phyloP scores from a whole-genome alignment of 441 rosid species.

The Daphne laureola region DNA sequence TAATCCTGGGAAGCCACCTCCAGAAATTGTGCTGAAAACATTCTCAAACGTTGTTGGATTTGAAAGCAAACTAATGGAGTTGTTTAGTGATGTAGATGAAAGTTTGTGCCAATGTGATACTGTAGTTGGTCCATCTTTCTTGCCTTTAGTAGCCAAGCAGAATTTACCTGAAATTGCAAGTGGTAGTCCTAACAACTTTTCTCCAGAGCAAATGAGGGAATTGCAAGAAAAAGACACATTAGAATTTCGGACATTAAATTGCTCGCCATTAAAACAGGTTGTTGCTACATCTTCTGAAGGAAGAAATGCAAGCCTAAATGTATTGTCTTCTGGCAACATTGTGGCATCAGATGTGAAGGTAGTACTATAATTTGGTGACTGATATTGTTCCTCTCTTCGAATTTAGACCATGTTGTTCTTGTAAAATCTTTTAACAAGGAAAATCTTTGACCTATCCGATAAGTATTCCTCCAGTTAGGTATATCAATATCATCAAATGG shows the following conservation, averaged over 20 bases:
- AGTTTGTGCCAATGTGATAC: slow-evolving; percentile 22
- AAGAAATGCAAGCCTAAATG: slow-evolving; percentile 19
- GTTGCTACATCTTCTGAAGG: slow-evolving; percentile 17
- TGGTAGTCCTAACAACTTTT: slow-evolving; percentile 25
- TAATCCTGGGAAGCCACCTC: slow-evolving; percentile 74
- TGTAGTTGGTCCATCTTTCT: slow-evolving; percentile 22
- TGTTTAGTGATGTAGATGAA: slow-evolving; percentile 31
- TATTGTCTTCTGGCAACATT: slow-evolving; percentile 13
- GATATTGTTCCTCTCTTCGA: background rate
- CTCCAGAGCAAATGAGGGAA: slow-evolving; percentile 24
- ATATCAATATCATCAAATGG: too few relatives aligned
- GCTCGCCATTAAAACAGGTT: slow-evolving; percentile 18
- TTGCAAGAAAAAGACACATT: slow-evolving; percentile 19
- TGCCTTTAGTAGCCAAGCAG: slow-evolving; percentile 22
- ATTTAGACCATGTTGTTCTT: too few relatives aligned
- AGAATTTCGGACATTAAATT: slow-evolving; percentile 23
- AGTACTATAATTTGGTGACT: slow-evolving; percentile 4
- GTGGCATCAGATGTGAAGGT: slow-evolving; percentile 33
- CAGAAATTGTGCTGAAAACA: slow-evolving; percentile 61
- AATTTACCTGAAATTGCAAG: slow-evolving; percentile 25
- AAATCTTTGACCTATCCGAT: too few relatives aligned
- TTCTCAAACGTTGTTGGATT: slow-evolving; percentile 47
- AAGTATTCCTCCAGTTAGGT: too few relatives aligned
- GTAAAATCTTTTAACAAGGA: too few relatives aligned
- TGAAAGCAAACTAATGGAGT: slow-evolving; percentile 38